Conservation (phyloP, 2,329 filamentous ascomycete genomes). For the Coniochaeta hoffmannii region DNA sequence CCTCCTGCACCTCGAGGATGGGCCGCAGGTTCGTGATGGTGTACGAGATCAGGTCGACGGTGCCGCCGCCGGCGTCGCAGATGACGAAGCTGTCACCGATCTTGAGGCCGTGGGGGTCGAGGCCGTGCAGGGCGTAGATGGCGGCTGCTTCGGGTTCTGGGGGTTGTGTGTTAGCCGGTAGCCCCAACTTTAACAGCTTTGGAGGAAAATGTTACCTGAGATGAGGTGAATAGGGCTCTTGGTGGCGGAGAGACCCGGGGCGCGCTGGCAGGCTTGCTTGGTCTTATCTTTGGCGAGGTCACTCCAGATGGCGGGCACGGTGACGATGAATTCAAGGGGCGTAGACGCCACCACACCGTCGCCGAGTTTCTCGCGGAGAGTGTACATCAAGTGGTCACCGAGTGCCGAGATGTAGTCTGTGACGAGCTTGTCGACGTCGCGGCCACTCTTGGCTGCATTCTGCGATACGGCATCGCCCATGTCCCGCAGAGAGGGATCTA, state of each 20-base stretch:
- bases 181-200: no score
- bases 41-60: slow-evolving; percentile 47
- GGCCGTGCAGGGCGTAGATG: slow-evolving; percentile 36
- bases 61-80: slow-evolving; percentile 47
- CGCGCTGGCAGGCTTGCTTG: slow-evolving; percentile 32
- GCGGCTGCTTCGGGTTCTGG: slow-evolving; percentile 46
- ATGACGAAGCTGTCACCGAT: slow-evolving; percentile 41
- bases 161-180: not conserved
- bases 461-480: slow-evolving; percentile 21
- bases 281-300: slow-evolving; percentile 46
- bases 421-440: slow-evolving; percentile 30
- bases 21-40: slow-evolving; percentile 35
- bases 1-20: slow-evolving; percentile 38
- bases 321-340: slow-evolving; percentile 45
- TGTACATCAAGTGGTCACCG: slow-evolving; percentile 38
- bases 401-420: slow-evolving; percentile 42
- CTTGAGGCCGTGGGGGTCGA: slow-evolving; percentile 32
- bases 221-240: slow-evolving; percentile 34
- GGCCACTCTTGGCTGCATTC: slow-evolving; percentile 19
- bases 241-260: slow-evolving; percentile 21
- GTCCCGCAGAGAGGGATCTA: slow-evolving; percentile 27
- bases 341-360: slow-evolving; percentile 32
- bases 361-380: slow-evolving; percentile 34
- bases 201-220: not conserved
- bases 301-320: slow-evolving; percentile 53